phyloP scores from a whole-genome alignment of 1,139 yeast genomes.

The Candida freyschussii region DNA sequence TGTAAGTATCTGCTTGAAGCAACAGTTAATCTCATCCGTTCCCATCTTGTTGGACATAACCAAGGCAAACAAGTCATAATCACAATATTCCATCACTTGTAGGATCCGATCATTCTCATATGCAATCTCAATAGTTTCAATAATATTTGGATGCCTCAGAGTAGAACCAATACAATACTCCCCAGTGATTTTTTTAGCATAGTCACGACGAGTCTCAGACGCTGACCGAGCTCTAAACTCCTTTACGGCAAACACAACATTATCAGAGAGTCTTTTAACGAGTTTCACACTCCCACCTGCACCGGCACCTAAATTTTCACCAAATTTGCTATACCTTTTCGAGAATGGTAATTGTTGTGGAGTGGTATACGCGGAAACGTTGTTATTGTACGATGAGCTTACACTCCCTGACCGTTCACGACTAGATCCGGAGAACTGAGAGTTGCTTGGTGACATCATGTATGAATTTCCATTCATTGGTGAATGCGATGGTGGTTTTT shows the following conservation, averaged over 20 bases:
- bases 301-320: slow-evolving; percentile 90
- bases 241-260: slow-evolving; percentile 81
- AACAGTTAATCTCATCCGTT: slow-evolving; percentile 79
- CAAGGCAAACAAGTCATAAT: slow-evolving; percentile 86
- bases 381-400: slow-evolving; percentile 26
- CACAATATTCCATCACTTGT: slow-evolving; percentile 95
- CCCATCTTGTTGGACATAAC: slow-evolving; percentile 95
- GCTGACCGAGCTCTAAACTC: slow-evolving; percentile 79
- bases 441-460: slow-evolving; percentile 19
- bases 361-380: slow-evolving; percentile 27
- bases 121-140: slow-evolving; percentile 86
- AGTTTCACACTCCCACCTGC: slow-evolving; percentile 92
- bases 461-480: slow-evolving; percentile 14
- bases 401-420: slow-evolving; percentile 22
- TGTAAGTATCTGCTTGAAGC: slow-evolving; percentile 77
- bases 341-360: slow-evolving; percentile 45
- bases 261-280: slow-evolving; percentile 64
- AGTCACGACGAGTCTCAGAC: slow-evolving; percentile 77
- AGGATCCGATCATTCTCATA: slow-evolving; percentile 83
- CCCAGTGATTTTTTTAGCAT: slow-evolving; percentile 89
- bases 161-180: slow-evolving; percentile 95
- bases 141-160: slow-evolving; percentile 82
- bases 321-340: slow-evolving; percentile 75
- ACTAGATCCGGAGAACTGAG: neutral
- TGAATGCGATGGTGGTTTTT: slow-evolving; percentile 31